Evolutionary conservation across 129 eudicot genomes (phyloP).

Genomic region (Pulicaria dysenterica): DNA sequence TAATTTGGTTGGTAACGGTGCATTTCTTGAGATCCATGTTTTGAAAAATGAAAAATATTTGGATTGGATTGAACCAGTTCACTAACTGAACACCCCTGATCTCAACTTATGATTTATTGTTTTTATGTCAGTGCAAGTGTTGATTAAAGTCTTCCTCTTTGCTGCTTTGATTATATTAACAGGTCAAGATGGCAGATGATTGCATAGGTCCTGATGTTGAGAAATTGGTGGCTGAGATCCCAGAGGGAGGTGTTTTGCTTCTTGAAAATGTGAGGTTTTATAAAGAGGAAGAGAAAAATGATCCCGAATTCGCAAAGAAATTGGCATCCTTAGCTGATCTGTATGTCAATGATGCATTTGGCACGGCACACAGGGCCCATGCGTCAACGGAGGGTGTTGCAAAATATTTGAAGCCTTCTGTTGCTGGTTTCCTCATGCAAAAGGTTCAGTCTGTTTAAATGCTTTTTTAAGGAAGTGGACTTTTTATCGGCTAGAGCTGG

Average conservation of each 20-base stretch:
- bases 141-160: background rate
- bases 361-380: conserved; percentile 94
- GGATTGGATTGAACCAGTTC: too few relatives aligned
- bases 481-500: too few relatives aligned
- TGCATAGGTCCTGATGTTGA: conserved; percentile 51
- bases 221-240: conserved; percentile 57
- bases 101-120: background rate
- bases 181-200: conserved; percentile 73
- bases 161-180: background rate
- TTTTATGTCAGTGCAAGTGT: background rate
- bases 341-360: conserved; percentile 81
- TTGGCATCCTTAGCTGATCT: conserved; percentile 64
- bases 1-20: too few relatives aligned
- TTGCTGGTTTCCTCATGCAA: conserved; percentile 90
- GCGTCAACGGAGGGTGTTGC: conserved; percentile 96
- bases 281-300: conserved; percentile 77
- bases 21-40: too few relatives aligned
- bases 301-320: conserved; percentile 69
- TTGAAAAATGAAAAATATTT: too few relatives aligned
- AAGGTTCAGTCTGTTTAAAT: conserved; percentile 47
- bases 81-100: too few relatives aligned
- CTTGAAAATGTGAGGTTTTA: conserved; percentile 73
- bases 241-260: conserved; percentile 73
- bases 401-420: conserved; percentile 81
- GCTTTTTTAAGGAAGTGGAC: too few relatives aligned